These are phyloP conservation scores for Geopyxis carbonaria DNA, from an alignment of 495 filamentous ascomycete species.

Conservation along the genomic window DNA sequence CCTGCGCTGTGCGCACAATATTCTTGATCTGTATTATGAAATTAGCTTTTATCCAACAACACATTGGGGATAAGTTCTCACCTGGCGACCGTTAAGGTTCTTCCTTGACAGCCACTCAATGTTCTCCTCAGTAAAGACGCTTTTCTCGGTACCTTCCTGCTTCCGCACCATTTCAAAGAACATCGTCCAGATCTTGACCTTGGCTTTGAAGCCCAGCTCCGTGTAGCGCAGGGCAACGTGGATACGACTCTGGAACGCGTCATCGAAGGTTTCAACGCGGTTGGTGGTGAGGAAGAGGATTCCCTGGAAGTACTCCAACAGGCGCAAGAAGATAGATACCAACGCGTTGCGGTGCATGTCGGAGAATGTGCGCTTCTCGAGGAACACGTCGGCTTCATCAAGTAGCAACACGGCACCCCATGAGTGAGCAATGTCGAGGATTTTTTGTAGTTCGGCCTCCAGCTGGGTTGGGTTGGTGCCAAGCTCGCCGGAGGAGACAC, in stretches of 20 bases:
- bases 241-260: conserved; percentile 44
- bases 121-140: conserved; percentile 36
- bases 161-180: conserved; percentile 41
- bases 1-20: conserved; percentile 70
- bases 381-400: conserved; percentile 54
- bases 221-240: conserved; percentile 62
- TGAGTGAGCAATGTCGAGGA: conserved; percentile 54
- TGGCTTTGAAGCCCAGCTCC: conserved; percentile 55
- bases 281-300: conserved; percentile 73
- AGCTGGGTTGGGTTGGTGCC: conserved; percentile 48
- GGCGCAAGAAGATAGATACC: conserved; percentile 28
- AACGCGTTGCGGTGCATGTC: conserved; percentile 30
- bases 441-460: conserved; percentile 48
- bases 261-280: conserved; percentile 39
- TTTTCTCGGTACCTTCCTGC: conserved; percentile 8
- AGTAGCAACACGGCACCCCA: conserved; percentile 51
- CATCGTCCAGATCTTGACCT: conserved; percentile 72
- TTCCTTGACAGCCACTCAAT: conserved; percentile 39
- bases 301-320: conserved; percentile 55
- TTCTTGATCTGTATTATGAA: conserved; percentile 99
- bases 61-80: no score
- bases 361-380: conserved; percentile 33
- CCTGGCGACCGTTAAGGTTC: conserved; percentile 76
- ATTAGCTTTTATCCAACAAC: no score
- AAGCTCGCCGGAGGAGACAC: conserved; percentile 53